Evolutionary conservation across 2,329 filamentous ascomycete genomes (phyloP).

Genomic region (Sporothrix brasiliensis): DNA sequence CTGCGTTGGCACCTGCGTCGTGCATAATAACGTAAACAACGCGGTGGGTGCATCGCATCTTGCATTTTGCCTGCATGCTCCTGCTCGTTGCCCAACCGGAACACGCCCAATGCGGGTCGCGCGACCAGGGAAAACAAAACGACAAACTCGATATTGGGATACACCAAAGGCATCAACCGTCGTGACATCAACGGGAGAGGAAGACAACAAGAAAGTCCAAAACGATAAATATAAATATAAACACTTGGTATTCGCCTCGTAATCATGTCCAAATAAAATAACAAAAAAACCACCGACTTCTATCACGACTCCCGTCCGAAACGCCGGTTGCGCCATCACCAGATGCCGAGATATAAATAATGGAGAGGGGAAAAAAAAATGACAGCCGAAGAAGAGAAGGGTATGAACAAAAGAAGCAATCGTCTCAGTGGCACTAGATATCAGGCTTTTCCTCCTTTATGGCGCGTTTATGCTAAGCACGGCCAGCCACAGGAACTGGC

Average conservation of each 20-base stretch:
- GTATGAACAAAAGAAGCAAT: not conserved
- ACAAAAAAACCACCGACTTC: conserved; percentile 9
- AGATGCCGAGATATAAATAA: conserved; percentile 9
- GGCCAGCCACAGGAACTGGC: conserved; percentile 26
- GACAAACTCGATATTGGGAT: not conserved
- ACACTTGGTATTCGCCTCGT: not conserved
- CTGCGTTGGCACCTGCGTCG: conserved; percentile 17
- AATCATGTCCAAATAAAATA: not conserved
- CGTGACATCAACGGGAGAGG: not conserved
- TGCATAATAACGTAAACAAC: conserved; percentile 2
- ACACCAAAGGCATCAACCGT: not conserved
- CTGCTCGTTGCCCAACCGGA: conserved; percentile 17
- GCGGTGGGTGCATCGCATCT: not conserved
- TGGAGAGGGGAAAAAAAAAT: not conserved
- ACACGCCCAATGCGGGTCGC: conserved; percentile 14
- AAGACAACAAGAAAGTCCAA: not conserved
- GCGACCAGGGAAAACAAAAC: not conserved
- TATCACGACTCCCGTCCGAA: not conserved
- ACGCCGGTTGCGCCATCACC: conserved; percentile 17
- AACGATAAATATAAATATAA: not conserved
- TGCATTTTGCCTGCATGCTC: not conserved
- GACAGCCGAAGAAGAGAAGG: not conserved
- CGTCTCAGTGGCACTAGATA: not conserved
- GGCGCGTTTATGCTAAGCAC: conserved; percentile 13
- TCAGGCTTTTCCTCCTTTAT: not conserved